These are phyloP conservation scores for Helicostylum pulchrum DNA, from an alignment of 192 early-diverging fungal species.

Conservation along the genomic window DNA sequence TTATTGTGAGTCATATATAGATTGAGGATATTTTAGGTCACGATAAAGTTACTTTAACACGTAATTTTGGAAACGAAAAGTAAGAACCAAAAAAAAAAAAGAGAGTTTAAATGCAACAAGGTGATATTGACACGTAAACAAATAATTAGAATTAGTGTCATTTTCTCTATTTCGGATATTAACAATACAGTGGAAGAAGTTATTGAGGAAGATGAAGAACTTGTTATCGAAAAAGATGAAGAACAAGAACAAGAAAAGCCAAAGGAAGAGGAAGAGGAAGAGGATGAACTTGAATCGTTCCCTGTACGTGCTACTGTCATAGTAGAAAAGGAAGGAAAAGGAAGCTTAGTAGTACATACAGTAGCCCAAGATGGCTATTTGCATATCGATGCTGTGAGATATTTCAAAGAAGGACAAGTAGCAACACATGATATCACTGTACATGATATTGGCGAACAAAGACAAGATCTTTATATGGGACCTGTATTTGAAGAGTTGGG, in stretches of 20 bases:
- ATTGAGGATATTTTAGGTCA: slow-evolving; percentile 72
- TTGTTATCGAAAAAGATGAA: background rate
- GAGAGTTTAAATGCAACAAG: background rate
- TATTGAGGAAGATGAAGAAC: slow-evolving; percentile 44
- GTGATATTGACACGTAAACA: background rate
- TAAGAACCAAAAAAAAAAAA: slow-evolving; percentile 29
- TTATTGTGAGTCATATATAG: slow-evolving; percentile 26
- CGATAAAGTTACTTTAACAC: slow-evolving; percentile 74
- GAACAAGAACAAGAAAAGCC: slow-evolving; percentile 3
- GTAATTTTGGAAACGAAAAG: slow-evolving; percentile 87
- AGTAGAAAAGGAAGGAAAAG: slow-evolving; percentile 69
- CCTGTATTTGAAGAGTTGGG: slow-evolving; percentile 87
- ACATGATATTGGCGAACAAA: slow-evolving; percentile 65
- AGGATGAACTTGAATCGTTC: slow-evolving; percentile 54
- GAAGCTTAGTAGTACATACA: slow-evolving; percentile 74
- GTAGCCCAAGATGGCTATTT: slow-evolving; percentile 78
- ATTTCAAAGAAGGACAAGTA: slow-evolving; percentile 51
- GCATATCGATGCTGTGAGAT: slow-evolving; percentile 75
- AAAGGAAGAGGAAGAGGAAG: slow-evolving; percentile 53
- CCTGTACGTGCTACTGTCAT: slow-evolving; percentile 74
- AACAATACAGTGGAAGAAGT: slow-evolving; percentile 62
- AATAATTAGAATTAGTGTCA: slow-evolving; percentile 64
- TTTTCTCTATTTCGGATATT: slow-evolving; percentile 80
- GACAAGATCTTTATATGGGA: slow-evolving; percentile 79
- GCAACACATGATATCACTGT: slow-evolving; percentile 39